phyloP scores from a whole-genome alignment of 2,329 filamentous ascomycete species.

The Rachicladosporium sp. region DNA sequence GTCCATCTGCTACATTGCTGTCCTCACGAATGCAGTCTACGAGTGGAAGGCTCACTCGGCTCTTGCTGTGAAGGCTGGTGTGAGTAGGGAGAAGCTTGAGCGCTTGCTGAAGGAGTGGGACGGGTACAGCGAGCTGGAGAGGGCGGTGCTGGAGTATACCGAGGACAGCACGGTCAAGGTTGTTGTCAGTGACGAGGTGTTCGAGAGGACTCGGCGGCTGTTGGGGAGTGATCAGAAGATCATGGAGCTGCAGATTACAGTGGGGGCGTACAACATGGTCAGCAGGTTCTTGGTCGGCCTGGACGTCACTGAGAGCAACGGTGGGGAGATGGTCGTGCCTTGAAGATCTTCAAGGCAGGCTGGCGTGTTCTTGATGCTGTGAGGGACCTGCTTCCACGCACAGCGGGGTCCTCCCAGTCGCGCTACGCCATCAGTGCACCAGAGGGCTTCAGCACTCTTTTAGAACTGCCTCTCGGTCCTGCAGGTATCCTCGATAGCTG shows the following conservation, averaged over 20 bases:
- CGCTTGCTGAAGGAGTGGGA: slow-evolving; percentile 13
- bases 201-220: slow-evolving; percentile 18
- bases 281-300: slow-evolving; percentile 25
- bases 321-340: slow-evolving; percentile 22
- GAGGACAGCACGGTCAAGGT: slow-evolving; percentile 22
- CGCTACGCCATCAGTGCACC: too few relatives aligned
- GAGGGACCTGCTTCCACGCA: too few relatives aligned
- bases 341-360: too few relatives aligned
- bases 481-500: too few relatives aligned
- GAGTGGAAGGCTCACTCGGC: slow-evolving; percentile 25
- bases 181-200: slow-evolving; percentile 18
- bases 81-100: slow-evolving; percentile 13
- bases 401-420: too few relatives aligned
- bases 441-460: too few relatives aligned
- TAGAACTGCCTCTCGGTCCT: too few relatives aligned
- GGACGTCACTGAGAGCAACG: slow-evolving; percentile 28
- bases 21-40: slow-evolving; percentile 24
- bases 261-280: slow-evolving; percentile 28
- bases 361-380: too few relatives aligned
- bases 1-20: slow-evolving; percentile 25
- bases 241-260: slow-evolving; percentile 25
- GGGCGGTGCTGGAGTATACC: slow-evolving; percentile 22
- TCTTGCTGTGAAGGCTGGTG: slow-evolving; percentile 21
- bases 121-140: slow-evolving; percentile 18
- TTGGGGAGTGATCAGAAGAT: slow-evolving; percentile 22